These are phyloP conservation scores for Phytopythium vexans DNA, from an alignment of 352 stramenopile species.

Conservation along the genomic window DNA sequence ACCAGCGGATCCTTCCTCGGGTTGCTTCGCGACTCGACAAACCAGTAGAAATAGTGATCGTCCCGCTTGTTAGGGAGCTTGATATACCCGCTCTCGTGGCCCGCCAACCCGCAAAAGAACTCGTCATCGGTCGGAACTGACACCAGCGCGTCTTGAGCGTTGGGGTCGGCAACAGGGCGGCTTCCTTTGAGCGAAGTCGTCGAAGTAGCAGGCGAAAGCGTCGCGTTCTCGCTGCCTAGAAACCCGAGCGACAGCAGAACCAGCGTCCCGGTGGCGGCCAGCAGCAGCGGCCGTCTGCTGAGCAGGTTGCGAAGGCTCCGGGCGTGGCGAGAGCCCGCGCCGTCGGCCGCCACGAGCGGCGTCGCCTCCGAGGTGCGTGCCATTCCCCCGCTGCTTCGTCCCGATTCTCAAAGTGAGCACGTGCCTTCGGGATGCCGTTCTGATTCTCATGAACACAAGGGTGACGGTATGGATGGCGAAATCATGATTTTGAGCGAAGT, in stretches of 20 bases:
- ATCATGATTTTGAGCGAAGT: too few species aligned
- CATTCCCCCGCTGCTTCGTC: conserved; percentile 6
- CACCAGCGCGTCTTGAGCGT: not conserved
- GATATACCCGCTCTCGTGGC: conserved; percentile 46
- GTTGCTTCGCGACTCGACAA: conserved; percentile 37
- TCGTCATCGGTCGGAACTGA: not conserved
- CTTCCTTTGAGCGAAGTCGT: conserved; percentile 19
- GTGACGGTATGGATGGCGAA: too few species aligned
- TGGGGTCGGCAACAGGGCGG: not conserved
- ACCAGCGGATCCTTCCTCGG: conserved; percentile 45
- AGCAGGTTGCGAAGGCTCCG: not conserved
- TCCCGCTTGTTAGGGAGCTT: conserved; percentile 47
- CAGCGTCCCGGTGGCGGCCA: conserved; percentile 20
- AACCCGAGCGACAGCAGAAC: conserved; percentile 32
- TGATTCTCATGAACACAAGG: too few species aligned
- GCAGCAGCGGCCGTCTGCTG: conserved; percentile 6
- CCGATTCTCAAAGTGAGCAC: not conserved
- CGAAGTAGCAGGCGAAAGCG: not conserved
- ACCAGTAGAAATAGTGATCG: conserved; percentile 75
- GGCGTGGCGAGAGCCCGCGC: not conserved
- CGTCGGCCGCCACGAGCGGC: conserved; percentile 14
- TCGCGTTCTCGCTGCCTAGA: conserved; percentile 15
- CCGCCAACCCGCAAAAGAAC: conserved; percentile 37
- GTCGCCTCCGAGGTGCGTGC: conserved; percentile 26
- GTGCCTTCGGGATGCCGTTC: too few species aligned